Evolutionary conservation across 2,329 filamentous ascomycete species (phyloP).

Genomic region (Tolypocladium tundrense): DNA sequence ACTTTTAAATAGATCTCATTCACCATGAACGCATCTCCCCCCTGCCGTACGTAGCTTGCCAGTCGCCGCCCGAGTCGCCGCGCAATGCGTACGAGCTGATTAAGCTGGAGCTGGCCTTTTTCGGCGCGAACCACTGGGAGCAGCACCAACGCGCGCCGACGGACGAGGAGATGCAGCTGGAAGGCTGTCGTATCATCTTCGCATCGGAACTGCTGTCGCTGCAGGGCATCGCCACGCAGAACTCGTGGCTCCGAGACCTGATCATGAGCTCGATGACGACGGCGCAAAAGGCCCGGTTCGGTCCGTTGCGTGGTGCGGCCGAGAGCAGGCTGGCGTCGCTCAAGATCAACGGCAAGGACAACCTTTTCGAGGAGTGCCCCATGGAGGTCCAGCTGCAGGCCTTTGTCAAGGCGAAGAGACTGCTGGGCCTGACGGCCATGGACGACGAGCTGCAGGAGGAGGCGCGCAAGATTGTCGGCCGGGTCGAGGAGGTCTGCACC

Average conservation of each 20-base stretch:
- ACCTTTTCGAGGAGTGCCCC: constrained; percentile 46
- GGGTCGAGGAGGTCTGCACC: constrained; percentile 42
- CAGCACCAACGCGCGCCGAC: constrained; percentile 29
- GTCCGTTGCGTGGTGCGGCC: constrained; percentile 32
- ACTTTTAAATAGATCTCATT: constrained; percentile 47
- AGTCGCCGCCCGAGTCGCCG: constrained; percentile 32
- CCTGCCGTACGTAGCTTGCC: constrained; percentile 40
- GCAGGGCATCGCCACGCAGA: constrained; percentile 24
- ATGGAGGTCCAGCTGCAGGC: constrained; percentile 44
- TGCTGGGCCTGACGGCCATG: constrained; percentile 49
- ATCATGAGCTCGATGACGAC: constrained; percentile 38
- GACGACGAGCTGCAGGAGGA: constrained; percentile 50
- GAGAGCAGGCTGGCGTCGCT: constrained; percentile 38
- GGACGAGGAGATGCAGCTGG: constrained; percentile 44
- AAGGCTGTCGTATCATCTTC: constrained; percentile 49
- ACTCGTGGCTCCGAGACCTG: constrained; percentile 49
- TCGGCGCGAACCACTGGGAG: constrained; percentile 33
- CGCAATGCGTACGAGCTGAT: constrained; percentile 52
- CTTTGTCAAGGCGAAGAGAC: constrained; percentile 38
- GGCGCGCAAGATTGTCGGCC: constrained; percentile 46
- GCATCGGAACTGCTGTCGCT: constrained; percentile 38
- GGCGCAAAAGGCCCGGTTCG: constrained; percentile 34
- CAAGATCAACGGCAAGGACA: constrained; percentile 47
- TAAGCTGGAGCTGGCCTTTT: constrained; percentile 47
- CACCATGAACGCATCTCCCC: constrained; percentile 50